These are phyloP conservation scores for Tulasnella sp. DNA, from an alignment of 768 basidiomycete species.

Conservation along the genomic window DNA sequence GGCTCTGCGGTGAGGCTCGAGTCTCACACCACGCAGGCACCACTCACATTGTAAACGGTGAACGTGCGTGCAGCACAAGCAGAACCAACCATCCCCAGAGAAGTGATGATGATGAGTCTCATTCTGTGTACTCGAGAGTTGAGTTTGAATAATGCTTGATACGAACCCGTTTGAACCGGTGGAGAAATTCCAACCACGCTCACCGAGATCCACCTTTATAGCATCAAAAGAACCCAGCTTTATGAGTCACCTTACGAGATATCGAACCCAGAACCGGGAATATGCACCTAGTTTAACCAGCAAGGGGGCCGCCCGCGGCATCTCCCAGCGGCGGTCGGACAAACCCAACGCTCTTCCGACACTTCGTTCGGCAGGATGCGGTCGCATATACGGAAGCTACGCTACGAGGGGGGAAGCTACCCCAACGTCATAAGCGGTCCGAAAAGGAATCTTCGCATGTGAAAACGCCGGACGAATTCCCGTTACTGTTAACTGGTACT, in stretches of 20 bases:
- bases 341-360: no score
- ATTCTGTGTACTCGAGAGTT: neutral
- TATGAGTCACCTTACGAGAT: no score
- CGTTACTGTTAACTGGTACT: neutral
- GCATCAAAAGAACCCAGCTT: no score
- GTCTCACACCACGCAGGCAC: neutral
- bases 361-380: no score
- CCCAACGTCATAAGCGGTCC: neutral
- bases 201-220: neutral
- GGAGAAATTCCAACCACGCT: neutral
- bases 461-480: constrained; percentile 9
- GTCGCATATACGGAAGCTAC: no score
- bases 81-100: constrained; percentile 7
- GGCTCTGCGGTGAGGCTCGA: neutral
- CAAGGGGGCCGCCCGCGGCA: no score
- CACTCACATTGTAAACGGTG: constrained; percentile 29
- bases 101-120: constrained; percentile 5
- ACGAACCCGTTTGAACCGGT: neutral
- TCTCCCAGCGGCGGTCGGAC: no score
- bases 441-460: neutral
- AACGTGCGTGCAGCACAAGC: constrained; percentile 25
- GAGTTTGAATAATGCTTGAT: neutral
- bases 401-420: no score
- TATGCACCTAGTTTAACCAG: no score
- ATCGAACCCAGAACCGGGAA: no score